A percentile compares a stretch with the other conserved stretches of the same genome.
Evolutionary conservation across 345 rosid species (phyloP).

Genomic region (Zanthoxylum bungeanum): DNA sequence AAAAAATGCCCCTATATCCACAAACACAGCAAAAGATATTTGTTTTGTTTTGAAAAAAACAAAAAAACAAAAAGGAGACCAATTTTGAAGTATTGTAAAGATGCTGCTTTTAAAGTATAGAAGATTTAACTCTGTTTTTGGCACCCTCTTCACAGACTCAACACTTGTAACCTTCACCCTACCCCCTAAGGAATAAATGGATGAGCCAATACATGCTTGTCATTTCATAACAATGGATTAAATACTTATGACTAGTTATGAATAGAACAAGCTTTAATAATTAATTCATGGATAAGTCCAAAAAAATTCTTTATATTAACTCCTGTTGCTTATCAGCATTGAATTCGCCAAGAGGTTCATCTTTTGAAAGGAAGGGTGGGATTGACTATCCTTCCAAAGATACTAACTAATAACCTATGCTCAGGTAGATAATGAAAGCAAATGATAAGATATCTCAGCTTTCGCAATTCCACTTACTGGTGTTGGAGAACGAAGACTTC

Average conservation of each 20-base stretch:
- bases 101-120: background rate
- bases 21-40: background rate
- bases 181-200: background rate
- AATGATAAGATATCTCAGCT: conserved; percentile 2
- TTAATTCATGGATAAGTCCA: background rate
- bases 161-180: background rate
- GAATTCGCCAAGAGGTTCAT: background rate
- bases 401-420: background rate
- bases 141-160: background rate
- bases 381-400: background rate
- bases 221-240: background rate
- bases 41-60: too few relatives aligned
- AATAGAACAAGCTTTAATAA: background rate
- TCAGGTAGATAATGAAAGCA: background rate
- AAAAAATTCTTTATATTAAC: background rate
- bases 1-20: background rate
- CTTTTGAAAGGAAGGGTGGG: background rate
- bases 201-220: background rate
- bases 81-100: background rate
- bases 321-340: background rate
- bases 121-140: background rate
- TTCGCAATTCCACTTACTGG: conserved; percentile 16
- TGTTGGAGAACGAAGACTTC: conserved; percentile 2
- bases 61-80: background rate
- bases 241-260: background rate